These are phyloP conservation scores for Neurospora tetrasperma DNA, from an alignment of 495 filamentous ascomycete genomes.

Conservation along the genomic window DNA sequence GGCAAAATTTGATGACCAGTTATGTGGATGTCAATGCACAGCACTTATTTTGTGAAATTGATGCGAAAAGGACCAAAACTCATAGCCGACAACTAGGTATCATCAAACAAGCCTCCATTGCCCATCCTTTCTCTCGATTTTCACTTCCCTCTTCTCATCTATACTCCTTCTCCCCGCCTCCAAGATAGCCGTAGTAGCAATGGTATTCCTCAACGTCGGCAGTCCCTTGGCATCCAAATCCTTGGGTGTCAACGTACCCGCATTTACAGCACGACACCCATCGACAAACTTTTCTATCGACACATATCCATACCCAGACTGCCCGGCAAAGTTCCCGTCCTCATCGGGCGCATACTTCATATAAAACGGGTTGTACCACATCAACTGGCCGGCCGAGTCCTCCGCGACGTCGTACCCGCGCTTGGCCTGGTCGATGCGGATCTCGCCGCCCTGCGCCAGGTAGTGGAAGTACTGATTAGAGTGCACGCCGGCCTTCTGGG, in stretches of 20 bases:
- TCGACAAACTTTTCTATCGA: slow-evolving; percentile 95
- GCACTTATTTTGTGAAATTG: not conserved
- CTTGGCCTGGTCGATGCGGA: slow-evolving; percentile 87
- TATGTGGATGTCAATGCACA: not conserved
- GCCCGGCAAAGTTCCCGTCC: slow-evolving; percentile 86
- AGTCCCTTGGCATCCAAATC: slow-evolving; percentile 70
- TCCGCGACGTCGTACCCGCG: slow-evolving; percentile 90
- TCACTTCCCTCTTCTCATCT: slow-evolving; percentile 68
- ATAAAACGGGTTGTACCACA: slow-evolving; percentile 93
- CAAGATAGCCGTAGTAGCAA: slow-evolving; percentile 84
- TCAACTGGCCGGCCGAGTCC: slow-evolving; percentile 54
- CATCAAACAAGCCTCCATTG: slow-evolving; percentile 60
- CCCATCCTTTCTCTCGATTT: slow-evolving; percentile 53
- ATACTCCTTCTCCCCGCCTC: slow-evolving; percentile 74
- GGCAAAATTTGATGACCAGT: no score
- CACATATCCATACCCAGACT: slow-evolving; percentile 87
- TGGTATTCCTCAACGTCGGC: slow-evolving; percentile 78
- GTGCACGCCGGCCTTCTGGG: slow-evolving; percentile 83
- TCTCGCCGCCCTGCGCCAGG: slow-evolving; percentile 72
- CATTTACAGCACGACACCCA: slow-evolving; percentile 68
- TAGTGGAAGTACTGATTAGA: slow-evolving; percentile 96
- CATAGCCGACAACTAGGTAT: not conserved
- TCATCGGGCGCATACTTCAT: slow-evolving; percentile 95
- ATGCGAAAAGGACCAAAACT: not conserved
- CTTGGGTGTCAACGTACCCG: slow-evolving; percentile 55